Conservation (phyloP, 495 filamentous ascomycete species). For the Penicillium arizonense region DNA sequence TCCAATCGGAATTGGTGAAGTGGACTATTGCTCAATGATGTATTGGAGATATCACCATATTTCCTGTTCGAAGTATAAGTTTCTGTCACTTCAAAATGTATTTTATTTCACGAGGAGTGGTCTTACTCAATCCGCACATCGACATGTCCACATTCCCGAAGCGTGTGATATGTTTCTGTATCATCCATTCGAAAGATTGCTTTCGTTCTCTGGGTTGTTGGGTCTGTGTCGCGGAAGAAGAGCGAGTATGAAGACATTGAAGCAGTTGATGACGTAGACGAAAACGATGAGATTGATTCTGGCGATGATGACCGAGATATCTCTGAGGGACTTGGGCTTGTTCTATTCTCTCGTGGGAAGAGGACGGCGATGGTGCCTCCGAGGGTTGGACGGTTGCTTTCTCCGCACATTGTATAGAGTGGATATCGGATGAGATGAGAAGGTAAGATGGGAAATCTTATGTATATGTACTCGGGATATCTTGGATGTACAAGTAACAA, state of each 20-base stretch:
- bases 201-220: constrained; percentile 16
- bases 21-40: constrained; percentile 4
- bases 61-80: constrained; percentile 20
- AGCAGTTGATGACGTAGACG: constrained; percentile 13
- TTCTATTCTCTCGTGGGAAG: constrained; percentile 17
- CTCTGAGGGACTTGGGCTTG: constrained; percentile 14
- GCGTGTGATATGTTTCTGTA: constrained; percentile 13
- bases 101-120: not conserved
- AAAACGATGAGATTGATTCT: constrained; percentile 16
- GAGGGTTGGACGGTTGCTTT: constrained; percentile 19
- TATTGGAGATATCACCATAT: constrained; percentile 35
- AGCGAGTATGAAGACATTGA: constrained; percentile 33
- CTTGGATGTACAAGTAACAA: not conserved
- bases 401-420: constrained; percentile 21
- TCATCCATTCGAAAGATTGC: constrained; percentile 33
- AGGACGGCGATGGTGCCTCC: constrained; percentile 30
- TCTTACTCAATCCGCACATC: constrained; percentile 40
- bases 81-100: not conserved
- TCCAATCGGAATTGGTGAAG: constrained; percentile 27
- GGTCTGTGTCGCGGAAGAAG: constrained; percentile 30
- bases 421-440: not conserved
- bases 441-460: not conserved
- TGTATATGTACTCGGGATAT: not conserved
- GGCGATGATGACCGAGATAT: constrained; percentile 30
- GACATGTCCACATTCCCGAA: constrained; percentile 15